These are phyloP conservation scores for Nicotiana rustica DNA, from an alignment of 305 asterid species.

Conservation along the genomic window DNA sequence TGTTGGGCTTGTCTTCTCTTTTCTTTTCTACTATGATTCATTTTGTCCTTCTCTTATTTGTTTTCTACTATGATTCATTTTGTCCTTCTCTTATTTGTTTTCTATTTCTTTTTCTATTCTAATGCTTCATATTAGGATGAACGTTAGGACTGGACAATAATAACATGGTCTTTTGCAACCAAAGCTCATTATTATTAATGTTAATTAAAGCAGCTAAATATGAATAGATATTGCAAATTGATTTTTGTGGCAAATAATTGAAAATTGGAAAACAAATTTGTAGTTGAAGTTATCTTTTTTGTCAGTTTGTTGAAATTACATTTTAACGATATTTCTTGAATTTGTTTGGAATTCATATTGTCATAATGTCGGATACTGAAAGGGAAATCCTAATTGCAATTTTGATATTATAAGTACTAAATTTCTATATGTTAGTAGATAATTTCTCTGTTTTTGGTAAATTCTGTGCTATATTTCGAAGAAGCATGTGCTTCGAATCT, in stretches of 20 bases:
- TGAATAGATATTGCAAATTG: not conserved
- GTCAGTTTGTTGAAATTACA: not conserved
- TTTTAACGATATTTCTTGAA: not conserved
- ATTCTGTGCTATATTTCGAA: not conserved
- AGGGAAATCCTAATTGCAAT: not conserved
- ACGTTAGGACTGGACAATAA: not conserved
- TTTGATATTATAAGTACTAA: not conserved
- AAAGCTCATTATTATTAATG: not conserved
- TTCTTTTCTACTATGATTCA: not conserved
- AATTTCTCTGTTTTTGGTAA: not conserved
- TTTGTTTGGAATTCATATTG: not conserved
- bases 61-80: not conserved
- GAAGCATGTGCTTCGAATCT: not conserved
- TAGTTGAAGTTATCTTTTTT: not conserved
- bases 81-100: not conserved
- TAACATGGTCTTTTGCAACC: not conserved
- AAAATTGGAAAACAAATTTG: not conserved
- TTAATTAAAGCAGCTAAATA: no score
- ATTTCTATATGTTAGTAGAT: not conserved
- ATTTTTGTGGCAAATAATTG: no score
- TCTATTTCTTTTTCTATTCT: not conserved
- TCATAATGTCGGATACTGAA: not conserved
- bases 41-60: no score
- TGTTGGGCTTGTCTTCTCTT: not conserved
- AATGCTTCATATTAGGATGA: not conserved